Base-by-base conservation (phyloP, 2,329 filamentous ascomycete genomes). In the Cryphonectria nitschkei region DNA sequence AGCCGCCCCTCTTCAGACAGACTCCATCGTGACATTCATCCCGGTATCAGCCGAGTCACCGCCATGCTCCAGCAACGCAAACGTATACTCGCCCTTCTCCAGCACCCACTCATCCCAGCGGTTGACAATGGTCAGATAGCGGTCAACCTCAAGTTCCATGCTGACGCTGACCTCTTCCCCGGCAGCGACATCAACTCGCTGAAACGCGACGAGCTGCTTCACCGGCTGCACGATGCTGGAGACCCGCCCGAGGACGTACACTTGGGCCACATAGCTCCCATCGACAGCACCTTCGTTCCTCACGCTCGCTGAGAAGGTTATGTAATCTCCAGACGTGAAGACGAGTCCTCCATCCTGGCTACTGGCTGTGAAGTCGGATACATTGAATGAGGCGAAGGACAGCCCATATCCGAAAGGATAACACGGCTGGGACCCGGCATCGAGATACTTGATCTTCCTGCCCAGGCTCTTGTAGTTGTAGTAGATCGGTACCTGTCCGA, bases 131-230 rank as follows among this genome's bases (percentile, higher is more conserved):
- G 77, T 78, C 29, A 85, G 75, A 74, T 83, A 85, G 37, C 82
- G 76, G 71, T 81, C 79, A 19, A 79, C 82, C 2, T 84, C 81
- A 8, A 84, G 60, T 43, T 80, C 76, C 77, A 82, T 77, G 4
- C 66, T 71, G 14, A 82, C 77, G 3, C 52, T 75, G 4, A 56
- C 74, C 56, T 77, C 76, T 64, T 82, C 77, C 2, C 80, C 79
- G 0, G 77, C 71, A 0, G 74, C 76, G 19, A 85, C 71, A 69
- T 84, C 81, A 0, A 82, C 77, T 1, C 82, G 75, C 41, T 76
- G 72, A 69, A 85, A 84, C 11, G 82, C 81, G 6, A 84, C 79
- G 5, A 85, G 78, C 73, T 85, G 83, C 69, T 78, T 81, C 1
- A 82, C 78, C 0, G 83, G 81, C 72, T 82, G 82, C 19, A 81